Base-by-base conservation (phyloP, 352 stramenopile species). In the Globisporangium nagaii region DNA sequence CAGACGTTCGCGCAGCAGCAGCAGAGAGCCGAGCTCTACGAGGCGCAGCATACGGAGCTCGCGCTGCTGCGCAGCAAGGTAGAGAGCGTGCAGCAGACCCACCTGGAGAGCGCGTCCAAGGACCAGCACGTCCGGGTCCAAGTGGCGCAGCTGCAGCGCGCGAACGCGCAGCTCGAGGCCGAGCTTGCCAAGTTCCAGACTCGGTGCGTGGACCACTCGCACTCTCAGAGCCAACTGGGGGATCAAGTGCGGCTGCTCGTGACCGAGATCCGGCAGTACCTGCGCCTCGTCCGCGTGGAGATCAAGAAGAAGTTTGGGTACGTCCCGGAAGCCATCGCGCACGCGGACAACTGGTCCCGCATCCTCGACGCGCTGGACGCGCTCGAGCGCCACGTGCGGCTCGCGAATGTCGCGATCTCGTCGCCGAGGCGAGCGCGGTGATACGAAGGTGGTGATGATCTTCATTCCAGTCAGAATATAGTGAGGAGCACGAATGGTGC, bases 281-380 rank as follows among this genome's bases (percentile, higher is more conserved):
- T 90, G 56, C 71, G 78, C 25, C 58, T 88, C 37, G 76, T 88
- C 46, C 75, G 79, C 9, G 54, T 59, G n/a, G 79, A 90, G 60
- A 88, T 88, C 62, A 84, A 85, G 56, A 75, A 75, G 43, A 89
- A 90, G 49, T 92, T 90, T 44, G 79, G 79, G 12, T 88, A 90
- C 56, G 55, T 90, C n/a, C 82, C 79, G 7, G 79, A 90, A n/a
- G 67, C 79, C 13, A 89, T 92, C 49, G 65, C 77, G 1, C 75
- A 88, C 53, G 63, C 71, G 15, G 68, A 86, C 22, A 75, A 59
- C 56, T 92, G 79, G 79, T 39, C 67, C 17, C 63, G 65, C 30
- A 84, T 90, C 45, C 68, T 80, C 9, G 69, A 86, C 17, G 78
- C 77, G 6, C 59, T 90, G 9, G 72, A 85, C 30, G 44, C 71